Conservation (phyloP, 2,329 filamentous ascomycete species). For the Beauveria asiatica region DNA sequence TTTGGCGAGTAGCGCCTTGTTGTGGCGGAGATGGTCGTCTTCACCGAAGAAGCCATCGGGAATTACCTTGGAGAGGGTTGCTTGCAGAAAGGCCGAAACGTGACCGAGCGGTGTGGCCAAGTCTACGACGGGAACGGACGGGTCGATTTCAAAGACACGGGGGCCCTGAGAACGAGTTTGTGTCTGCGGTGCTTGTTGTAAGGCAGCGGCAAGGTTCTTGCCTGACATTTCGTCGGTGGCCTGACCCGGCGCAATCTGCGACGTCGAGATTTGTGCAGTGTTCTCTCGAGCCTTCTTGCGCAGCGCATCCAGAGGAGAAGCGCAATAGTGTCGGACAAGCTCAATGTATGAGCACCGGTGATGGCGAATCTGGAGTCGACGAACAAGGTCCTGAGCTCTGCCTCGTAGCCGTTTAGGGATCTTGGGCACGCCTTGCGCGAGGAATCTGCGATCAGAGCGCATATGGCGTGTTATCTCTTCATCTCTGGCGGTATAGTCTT, state of each 20-base stretch:
- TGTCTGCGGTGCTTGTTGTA: background rate
- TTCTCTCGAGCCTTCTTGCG: background rate
- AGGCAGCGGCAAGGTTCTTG: background rate
- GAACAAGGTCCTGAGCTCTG: constrained; percentile 47
- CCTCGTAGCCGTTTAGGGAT: constrained; percentile 64
- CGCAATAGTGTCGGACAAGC: constrained; percentile 75
- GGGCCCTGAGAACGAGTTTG: background rate
- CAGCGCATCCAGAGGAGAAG: constrained; percentile 30
- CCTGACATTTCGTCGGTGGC: background rate
- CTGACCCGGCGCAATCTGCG: background rate
- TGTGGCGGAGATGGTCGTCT: constrained; percentile 44
- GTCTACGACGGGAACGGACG: constrained; percentile 42
- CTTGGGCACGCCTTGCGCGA: constrained; percentile 19
- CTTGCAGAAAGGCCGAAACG: constrained; percentile 82
- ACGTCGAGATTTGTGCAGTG: background rate
- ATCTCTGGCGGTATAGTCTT: constrained; percentile 80
- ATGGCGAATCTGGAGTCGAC: constrained; percentile 62
- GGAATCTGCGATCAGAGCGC: constrained; percentile 11
- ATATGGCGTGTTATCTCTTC: constrained; percentile 55
- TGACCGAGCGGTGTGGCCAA: constrained; percentile 57
- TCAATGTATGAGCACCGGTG: constrained; percentile 69
- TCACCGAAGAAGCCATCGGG: constrained; percentile 68
- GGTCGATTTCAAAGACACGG: background rate
- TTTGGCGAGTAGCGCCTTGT: constrained; percentile 52
- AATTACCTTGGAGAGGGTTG: constrained; percentile 62